Conservation (phyloP, 2,329 filamentous ascomycete species). For the Apiospora kogelbergensis region DNA sequence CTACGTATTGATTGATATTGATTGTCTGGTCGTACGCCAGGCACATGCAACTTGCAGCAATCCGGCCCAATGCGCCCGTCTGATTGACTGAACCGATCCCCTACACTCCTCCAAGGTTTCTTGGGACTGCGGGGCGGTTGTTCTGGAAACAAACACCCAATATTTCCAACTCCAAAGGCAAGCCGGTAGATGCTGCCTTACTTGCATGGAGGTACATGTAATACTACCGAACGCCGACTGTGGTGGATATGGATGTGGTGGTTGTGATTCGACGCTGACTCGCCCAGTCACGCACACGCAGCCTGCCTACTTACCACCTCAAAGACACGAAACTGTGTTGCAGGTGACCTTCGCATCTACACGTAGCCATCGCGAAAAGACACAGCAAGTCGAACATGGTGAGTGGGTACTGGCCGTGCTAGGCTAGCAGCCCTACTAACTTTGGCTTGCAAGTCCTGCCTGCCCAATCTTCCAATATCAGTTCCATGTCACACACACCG, state of each 20-base stretch:
- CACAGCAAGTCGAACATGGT: neutral
- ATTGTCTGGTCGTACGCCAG: no score
- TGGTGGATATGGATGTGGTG: no score
- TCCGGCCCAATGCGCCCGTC: neutral
- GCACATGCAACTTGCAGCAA: neutral
- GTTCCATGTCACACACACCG: neutral
- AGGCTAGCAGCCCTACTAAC: neutral
- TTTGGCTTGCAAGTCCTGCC: neutral
- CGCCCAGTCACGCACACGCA: no score
- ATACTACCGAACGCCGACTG: neutral
- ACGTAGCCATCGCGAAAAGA: no score
- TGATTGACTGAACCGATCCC: neutral
- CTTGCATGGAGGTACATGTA: neutral
- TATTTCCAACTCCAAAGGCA: neutral
- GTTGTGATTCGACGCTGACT: no score
- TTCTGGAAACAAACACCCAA: neutral
- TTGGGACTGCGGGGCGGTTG: neutral
- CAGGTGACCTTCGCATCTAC: neutral
- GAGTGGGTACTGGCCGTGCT: neutral
- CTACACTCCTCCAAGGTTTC: neutral
- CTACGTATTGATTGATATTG: neutral
- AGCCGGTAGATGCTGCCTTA: neutral
- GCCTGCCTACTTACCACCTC: no score
- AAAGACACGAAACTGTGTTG: neutral
- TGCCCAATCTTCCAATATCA: neutral